These are phyloP conservation scores for Xylariaceae sp. DNA, from an alignment of 2,329 filamentous ascomycete species.

Conservation along the genomic window DNA sequence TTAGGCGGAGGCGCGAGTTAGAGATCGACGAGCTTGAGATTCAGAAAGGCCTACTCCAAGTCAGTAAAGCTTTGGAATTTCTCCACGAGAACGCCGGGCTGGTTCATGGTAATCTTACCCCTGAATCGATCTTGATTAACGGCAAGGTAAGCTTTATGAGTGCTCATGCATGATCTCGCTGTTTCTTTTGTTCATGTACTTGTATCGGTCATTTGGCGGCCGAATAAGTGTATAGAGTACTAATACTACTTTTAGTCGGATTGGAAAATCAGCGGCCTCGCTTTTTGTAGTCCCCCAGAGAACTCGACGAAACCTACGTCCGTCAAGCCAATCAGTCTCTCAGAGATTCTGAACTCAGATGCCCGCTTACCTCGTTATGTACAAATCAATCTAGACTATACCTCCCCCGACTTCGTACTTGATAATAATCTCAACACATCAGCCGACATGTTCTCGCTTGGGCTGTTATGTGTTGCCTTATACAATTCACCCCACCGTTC, in stretches of 20 bases:
- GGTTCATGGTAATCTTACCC: slow-evolving; percentile 92
- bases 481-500: slow-evolving; percentile 95
- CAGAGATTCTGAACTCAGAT: slow-evolving; percentile 85
- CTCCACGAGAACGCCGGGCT: slow-evolving; percentile 93
- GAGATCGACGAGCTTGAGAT: slow-evolving; percentile 98
- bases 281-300: slow-evolving; percentile 84
- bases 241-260: slow-evolving; percentile 69
- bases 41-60: slow-evolving; percentile 91
- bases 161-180: neutral
- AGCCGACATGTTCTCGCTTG: slow-evolving; percentile 93
- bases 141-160: slow-evolving; percentile 68
- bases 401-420: slow-evolving; percentile 91
- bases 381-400: slow-evolving; percentile 90
- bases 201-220: neutral
- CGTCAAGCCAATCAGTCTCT: slow-evolving; percentile 79
- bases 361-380: slow-evolving; percentile 80
- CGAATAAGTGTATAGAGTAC: slow-evolving; percentile 13
- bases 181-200: neutral
- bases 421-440: slow-evolving; percentile 85
- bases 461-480: slow-evolving; percentile 83
- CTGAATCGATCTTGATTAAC: slow-evolving; percentile 92
- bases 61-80: slow-evolving; percentile 94
- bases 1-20: slow-evolving; percentile 75
- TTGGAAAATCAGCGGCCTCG: slow-evolving; percentile 97
- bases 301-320: slow-evolving; percentile 76